Evolutionary conservation across 305 asterid genomes (phyloP), one percentile per base, ranked within the genome.

Genomic region (Solanum hybrid): DNA sequence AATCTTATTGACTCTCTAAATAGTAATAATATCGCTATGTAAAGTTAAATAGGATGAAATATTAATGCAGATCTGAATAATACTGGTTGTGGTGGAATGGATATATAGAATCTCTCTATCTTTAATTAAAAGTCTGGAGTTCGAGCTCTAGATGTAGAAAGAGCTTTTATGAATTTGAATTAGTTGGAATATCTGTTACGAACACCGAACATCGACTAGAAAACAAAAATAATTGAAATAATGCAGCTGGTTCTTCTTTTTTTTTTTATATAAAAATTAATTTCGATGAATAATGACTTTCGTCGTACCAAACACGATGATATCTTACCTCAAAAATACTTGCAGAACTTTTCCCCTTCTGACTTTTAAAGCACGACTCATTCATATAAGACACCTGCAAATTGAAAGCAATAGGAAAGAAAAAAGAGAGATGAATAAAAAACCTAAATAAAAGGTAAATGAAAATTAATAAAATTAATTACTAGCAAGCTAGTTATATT

Each of bases 161-260:
- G 4, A 0, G 1, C 0, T 27, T 72, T 12, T 1, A 7, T 27
- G 3, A 27, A 27, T 72, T 3, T 7, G 0, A 27, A 27, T 27
- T 27, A 27, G 22, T 72, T 2, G 5, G 0, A 10, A 1, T 8
- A 27, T 17, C 78, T 13, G 1, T 27, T 71, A 71, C 2, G 10
- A 0, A 72, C 0, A 13, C 0, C 1, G 0, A 0, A 13, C 5
- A 27, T 72, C 1, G 1, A 51, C 1, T 51, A 51, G 9, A 51
- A 51, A 51, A 51, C 9, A 51, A 6, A 2, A 15, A 51, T 51
- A 51, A 51, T 11, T 10, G 0, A 1, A 71, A 71, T 26, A 11
- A 71, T 71, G 2, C 35, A 32, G 35, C 6, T 71, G 34, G 8
- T 5, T 71, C 34, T 26, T 71, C 26, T 71, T 72, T 9, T 72